Conservation (phyloP, 176 grass and related monocot genomes). For the sorghum (Sorghum bicolor) region DNA sequence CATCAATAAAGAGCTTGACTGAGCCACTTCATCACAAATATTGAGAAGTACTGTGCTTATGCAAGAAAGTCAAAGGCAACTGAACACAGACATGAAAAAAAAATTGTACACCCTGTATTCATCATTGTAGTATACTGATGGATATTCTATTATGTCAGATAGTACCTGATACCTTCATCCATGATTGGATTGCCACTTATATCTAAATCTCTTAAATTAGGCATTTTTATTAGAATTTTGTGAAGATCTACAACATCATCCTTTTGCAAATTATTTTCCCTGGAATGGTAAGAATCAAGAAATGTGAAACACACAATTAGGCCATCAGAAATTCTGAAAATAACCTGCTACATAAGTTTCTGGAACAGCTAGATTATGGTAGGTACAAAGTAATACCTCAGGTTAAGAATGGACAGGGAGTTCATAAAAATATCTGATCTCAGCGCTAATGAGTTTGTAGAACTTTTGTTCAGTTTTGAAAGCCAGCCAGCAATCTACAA, state of each 20-base stretch:
- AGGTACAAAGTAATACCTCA: slow-evolving; percentile 43
- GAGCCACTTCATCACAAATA: not conserved
- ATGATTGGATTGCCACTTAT: slow-evolving; percentile 80
- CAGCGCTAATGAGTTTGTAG: slow-evolving; percentile 13
- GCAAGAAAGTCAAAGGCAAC: slow-evolving; percentile 8
- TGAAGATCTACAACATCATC: slow-evolving; percentile 67
- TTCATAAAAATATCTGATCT: slow-evolving; percentile 36
- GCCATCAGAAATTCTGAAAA: slow-evolving; percentile 6
- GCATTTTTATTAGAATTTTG: slow-evolving; percentile 67
- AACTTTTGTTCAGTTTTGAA: slow-evolving; percentile 12
- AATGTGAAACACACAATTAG: slow-evolving; percentile 5
- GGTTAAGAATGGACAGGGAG: slow-evolving; percentile 47
- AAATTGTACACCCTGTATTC: not conserved
- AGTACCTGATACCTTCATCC: slow-evolving; percentile 84
- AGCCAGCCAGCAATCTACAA: slow-evolving; percentile 50
- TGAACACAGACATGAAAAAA: slow-evolving; percentile 4
- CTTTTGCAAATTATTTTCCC: slow-evolving; percentile 71
- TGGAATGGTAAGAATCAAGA: slow-evolving; percentile 35
- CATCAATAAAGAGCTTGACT: not conserved
- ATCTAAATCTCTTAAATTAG: slow-evolving; percentile 73
- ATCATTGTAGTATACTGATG: not conserved
- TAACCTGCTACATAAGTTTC: not conserved
- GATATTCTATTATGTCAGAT: slow-evolving; percentile 1
- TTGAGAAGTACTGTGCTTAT: not conserved
- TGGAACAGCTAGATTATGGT: not conserved